Conservation (phyloP, 208 protist species). For the Naegleria fowleri region DNA sequence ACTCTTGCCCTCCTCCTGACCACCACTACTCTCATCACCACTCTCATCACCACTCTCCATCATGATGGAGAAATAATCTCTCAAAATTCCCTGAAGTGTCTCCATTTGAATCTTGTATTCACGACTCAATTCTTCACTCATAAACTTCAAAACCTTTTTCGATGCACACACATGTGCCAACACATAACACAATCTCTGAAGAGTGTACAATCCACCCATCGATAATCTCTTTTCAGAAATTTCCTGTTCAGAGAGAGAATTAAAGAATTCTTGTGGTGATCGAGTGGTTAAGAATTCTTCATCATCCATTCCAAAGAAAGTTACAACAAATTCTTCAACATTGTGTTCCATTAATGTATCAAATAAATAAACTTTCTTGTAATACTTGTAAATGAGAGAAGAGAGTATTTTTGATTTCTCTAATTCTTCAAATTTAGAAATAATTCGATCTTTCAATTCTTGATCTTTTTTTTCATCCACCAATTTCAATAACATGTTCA, state of each 20-base stretch:
- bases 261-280: neutral
- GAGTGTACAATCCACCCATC: neutral
- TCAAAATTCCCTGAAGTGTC: neutral
- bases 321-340: too few relatives aligned
- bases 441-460: neutral
- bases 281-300: too few relatives aligned
- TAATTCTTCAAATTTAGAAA: neutral
- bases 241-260: neutral
- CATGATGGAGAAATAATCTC: too few relatives aligned
- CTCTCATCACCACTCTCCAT: too few relatives aligned
- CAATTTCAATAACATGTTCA: neutral
- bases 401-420: neutral
- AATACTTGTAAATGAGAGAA: neutral
- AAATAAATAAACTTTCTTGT: neutral
- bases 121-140: neutral
- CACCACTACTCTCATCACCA: too few relatives aligned
- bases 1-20: too few relatives aligned
- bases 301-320: too few relatives aligned
- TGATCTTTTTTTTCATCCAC: neutral
- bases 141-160: neutral
- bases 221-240: neutral
- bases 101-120: neutral
- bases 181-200: neutral
- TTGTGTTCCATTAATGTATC: neutral
- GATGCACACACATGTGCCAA: neutral